These are phyloP conservation scores for Eutrema heterophyllum DNA, from an alignment of 345 rosid species.

Conservation along the genomic window DNA sequence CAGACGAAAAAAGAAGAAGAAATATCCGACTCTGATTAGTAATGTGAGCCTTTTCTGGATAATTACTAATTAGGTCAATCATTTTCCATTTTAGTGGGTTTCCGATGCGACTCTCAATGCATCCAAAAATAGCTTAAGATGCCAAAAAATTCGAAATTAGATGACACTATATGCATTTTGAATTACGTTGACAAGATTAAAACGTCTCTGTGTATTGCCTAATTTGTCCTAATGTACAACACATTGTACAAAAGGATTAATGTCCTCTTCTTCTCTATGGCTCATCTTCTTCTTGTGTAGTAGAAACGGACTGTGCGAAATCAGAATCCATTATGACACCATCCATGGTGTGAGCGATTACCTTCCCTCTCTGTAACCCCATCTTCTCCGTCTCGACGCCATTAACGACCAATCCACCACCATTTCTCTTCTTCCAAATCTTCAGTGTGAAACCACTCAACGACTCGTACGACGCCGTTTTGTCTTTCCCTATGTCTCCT, in stretches of 20 bases:
- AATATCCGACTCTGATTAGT: too few relatives aligned
- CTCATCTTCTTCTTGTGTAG: conserved; percentile 2
- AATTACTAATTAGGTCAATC: background rate
- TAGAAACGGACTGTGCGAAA: conserved; percentile 62
- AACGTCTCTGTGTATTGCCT: background rate
- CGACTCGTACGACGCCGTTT: conserved; percentile 57
- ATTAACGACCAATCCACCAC: conserved; percentile 54
- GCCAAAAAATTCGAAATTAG: background rate
- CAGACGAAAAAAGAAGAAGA: too few relatives aligned
- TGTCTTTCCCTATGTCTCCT: background rate
- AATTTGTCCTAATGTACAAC: background rate
- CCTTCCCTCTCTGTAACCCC: conserved; percentile 49
- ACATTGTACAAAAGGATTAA: background rate
- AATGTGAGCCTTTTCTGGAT: too few relatives aligned
- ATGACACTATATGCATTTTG: background rate
- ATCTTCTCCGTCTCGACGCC: conserved; percentile 47
- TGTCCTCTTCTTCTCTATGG: background rate
- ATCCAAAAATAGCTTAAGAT: too few relatives aligned
- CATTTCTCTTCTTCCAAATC: conserved; percentile 33
- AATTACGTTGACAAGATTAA: background rate
- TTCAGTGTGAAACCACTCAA: conserved; percentile 54
- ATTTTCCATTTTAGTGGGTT: background rate
- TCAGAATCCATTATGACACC: conserved; percentile 85
- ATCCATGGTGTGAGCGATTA: conserved; percentile 54
- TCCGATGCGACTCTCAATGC: too few relatives aligned